Base-by-base conservation (phyloP, 169 alveolate species). In the Perkinsus marinus region DNA sequence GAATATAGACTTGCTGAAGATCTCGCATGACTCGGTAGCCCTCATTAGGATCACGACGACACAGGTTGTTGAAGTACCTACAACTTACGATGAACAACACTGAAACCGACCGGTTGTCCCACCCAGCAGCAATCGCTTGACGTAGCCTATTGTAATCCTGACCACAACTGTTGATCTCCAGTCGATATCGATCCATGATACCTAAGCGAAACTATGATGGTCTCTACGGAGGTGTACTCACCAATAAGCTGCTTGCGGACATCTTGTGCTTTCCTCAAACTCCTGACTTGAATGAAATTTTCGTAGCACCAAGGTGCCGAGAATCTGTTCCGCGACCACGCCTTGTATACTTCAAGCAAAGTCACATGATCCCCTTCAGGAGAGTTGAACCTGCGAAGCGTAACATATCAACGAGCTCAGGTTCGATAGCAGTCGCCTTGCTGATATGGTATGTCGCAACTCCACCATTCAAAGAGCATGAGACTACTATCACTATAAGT, bases 301-400 rank as follows among this genome's bases (percentile, higher is more conserved):
- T 99, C 99, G 93, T 95, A 97, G 93, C 99, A 99, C 99, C 99
- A 99, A 13, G 97, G 97, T 90, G 96, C 96, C 16, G 99, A 95
- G 94, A 96, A 98, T 22, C 97, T 95, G 91, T 98, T 97, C 57
- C 96, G 94, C 90, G 96, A 96, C 99, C 99, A 99, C 90, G 97
- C 97, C 89, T 98, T 98, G 92, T 98, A 99, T 10, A 99, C 98
- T 89, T 98, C 96, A 43, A 99, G 96, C 92, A 98, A 95, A 0
- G 99, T 98, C 22, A 98, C 93, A 93, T 98, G 99, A 92, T 99
- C 99, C 0, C 99, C 99, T 91, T 99, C 99, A 37, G 98, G 97
- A 93, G 98, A 99, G 68, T 97, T 94, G 95, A 98, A 99, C 79
- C 79, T 57, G 34, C 79, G 37, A 57, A 57, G 79, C 37, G 30